A percentile compares a stretch with the other conserved stretches of the same genome.
These are phyloP conservation scores for Daldinia concentrica DNA, from an alignment of 495 filamentous ascomycete genomes.

Conservation along the genomic window DNA sequence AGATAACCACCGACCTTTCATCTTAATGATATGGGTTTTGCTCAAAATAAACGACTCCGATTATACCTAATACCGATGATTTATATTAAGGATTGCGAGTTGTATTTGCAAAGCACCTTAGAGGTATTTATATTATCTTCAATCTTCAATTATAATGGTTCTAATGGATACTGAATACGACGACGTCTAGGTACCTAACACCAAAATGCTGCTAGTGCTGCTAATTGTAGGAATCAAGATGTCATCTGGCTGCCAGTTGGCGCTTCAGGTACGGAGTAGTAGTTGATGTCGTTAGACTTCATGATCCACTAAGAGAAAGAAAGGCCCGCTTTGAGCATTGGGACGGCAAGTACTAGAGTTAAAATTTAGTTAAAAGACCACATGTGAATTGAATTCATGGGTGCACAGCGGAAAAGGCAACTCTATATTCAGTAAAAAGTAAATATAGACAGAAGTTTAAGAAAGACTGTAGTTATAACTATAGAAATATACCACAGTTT, in stretches of 20 bases:
- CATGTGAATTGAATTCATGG: neutral
- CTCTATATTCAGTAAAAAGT: too few relatives aligned
- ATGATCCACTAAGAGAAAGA: neutral
- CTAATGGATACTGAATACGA: neutral
- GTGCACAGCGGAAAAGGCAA: neutral
- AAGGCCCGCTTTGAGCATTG: neutral
- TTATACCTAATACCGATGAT: neutral
- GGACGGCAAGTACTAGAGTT: neutral
- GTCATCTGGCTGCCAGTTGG: neutral
- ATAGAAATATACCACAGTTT: too few relatives aligned
- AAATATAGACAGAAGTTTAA: too few relatives aligned
- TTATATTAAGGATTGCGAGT: neutral
- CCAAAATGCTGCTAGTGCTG: too few relatives aligned
- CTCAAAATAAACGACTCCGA: neutral
- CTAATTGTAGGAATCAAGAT: neutral
- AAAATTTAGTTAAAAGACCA: conserved; percentile 5
- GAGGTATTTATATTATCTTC: neutral
- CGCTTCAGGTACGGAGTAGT: neutral
- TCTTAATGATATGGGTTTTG: conserved; percentile 3
- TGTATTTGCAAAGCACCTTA: neutral
- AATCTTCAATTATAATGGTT: neutral
- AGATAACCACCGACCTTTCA: conserved; percentile 36
- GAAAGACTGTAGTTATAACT: too few relatives aligned
- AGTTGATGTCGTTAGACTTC: neutral
- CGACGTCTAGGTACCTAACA: neutral